Evolutionary conservation across 2,329 filamentous ascomycete species (phyloP), one percentile per base, ranked within the genome.

Genomic region (Fusarium staphyleae): DNA sequence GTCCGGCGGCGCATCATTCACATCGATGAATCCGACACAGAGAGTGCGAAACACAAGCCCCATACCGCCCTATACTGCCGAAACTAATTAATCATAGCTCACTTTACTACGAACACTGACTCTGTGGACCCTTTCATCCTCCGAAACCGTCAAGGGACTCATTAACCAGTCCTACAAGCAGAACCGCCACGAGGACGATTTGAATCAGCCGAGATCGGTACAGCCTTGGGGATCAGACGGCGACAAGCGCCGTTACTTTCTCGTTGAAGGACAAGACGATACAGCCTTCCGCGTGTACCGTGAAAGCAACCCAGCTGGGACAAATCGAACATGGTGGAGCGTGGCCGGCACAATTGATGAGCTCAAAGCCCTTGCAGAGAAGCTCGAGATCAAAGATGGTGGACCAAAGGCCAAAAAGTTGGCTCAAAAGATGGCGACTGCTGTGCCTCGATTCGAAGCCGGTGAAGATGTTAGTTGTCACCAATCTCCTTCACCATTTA

Each of bases 221-320:
- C 92, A 96, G 70, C 87, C 91, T 4, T 97, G 93, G 93, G 93
- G 93, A 8, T 83, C 85, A 11, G 93, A 96, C 71, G 91, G 90
- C 60, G 87, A 96, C 66, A 96, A 95, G 78, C 87, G 95, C 49
- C 87, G 92, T 54, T 99, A 98, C 75, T 99, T 89, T 78, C 80
- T 99, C 40, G 85, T 99, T 57, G 95, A 99, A 75, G 95, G 95
- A 11, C 85, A 91, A 63, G 93, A 98, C 66, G 93, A 99, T 73
- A 98, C 93, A 3, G 84, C 89, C 57, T 99, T 99, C 74, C 86
- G 95, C 58, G 84, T 99, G 36, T 99, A 99, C 73, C 85, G 95
- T 46, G 95, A 99, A 75, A 93, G 90, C 74, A 96, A 96, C 68
- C 89, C 91, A 11, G 86, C 87, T 5, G 82, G 88, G 26, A 84